These are phyloP conservation scores for Aspergillus aculeatus DNA, from an alignment of 2,329 filamentous ascomycete species.

Conservation along the genomic window DNA sequence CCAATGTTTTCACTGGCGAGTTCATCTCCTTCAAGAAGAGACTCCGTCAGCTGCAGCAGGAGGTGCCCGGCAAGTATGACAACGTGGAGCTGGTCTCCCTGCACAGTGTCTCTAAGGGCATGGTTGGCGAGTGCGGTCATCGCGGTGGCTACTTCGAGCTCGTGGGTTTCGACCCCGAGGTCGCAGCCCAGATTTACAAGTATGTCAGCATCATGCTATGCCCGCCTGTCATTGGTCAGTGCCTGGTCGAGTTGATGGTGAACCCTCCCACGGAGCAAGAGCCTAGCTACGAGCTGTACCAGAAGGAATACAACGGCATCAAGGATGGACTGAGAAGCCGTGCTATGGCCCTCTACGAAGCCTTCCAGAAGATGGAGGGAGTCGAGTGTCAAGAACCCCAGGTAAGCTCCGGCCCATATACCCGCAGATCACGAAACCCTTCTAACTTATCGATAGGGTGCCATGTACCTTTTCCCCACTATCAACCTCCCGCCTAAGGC, in stretches of 20 bases:
- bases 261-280: slow-evolving; percentile 86
- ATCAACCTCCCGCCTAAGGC: slow-evolving; percentile 78
- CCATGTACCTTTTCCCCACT: slow-evolving; percentile 98
- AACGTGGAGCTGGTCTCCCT: slow-evolving; percentile 84
- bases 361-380: slow-evolving; percentile 93
- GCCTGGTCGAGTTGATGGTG: slow-evolving; percentile 95
- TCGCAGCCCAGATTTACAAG: slow-evolving; percentile 95
- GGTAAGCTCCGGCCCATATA: slow-evolving; percentile 38
- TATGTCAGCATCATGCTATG: slow-evolving; percentile 97
- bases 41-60: slow-evolving; percentile 74
- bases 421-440: not conserved
- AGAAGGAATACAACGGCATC: slow-evolving; percentile 80
- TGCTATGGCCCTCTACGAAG: slow-evolving; percentile 80
- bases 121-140: slow-evolving; percentile 98
- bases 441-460: slow-evolving; percentile 57
- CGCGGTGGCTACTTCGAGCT: slow-evolving; percentile 98
- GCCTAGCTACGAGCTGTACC: slow-evolving; percentile 79
- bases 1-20: slow-evolving; percentile 91
- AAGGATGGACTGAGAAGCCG: slow-evolving; percentile 74
- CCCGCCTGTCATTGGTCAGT: slow-evolving; percentile 92
- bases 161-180: slow-evolving; percentile 78
- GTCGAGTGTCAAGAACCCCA: slow-evolving; percentile 84
- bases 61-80: slow-evolving; percentile 74
- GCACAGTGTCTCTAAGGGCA: slow-evolving; percentile 94
- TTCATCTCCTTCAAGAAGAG: slow-evolving; percentile 96